Base-by-base conservation (phyloP, 2,329 filamentous ascomycete genomes). In the Diaporthe citrichinensis region DNA sequence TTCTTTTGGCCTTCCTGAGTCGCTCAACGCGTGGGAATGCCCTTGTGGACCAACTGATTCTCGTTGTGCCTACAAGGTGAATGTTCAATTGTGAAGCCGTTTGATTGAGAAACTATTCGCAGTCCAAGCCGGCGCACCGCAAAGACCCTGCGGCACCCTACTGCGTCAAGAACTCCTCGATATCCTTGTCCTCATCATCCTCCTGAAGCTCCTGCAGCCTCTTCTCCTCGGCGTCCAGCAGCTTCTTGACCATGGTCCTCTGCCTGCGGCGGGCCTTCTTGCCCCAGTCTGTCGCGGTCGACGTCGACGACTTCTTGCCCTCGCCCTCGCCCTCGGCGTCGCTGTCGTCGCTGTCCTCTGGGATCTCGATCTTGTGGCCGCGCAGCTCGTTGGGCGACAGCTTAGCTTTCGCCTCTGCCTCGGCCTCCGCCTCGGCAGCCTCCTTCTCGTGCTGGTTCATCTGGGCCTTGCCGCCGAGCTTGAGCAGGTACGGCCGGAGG, bases 161-260 rank as follows among this genome's bases (percentile, higher is more conserved):
- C 81, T 91, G 88, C 79, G 90, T 88, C 82, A 95, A 83, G 80
- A 93, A 91, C 84, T 95, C 92, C 81, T 92, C 90, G 79, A 96
- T 93, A 82, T 95, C 93, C 84, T 94, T 93, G 82, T 95, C 93
- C 76, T 93, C 91, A 78, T 94, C 88, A 75, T 92, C 90, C 79
- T 92, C 91, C 76, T 86, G 83, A 68, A 85, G 82, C 79, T 91
- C 88, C 78, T 88, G 86, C 79, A 90, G 84, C 80, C 85, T 83
- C 84, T 90, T 87, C 84, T 94, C 92, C 78, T 91, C 87, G 65
- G 88, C 89, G 79, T 92, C 91, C 77, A 94, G 83, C 80, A 93
- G 82, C 81, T 91, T 89, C 87, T 91, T 92, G 76, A 94, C 85
- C 83, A 93, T 88, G 78, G 90, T 88, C 80, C 92, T 89, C 85